Percentiles rank a stretch among this genome's conserved stretches.
Conservation (phyloP, 148 eudicot species). For the Spergularia bocconei region DNA sequence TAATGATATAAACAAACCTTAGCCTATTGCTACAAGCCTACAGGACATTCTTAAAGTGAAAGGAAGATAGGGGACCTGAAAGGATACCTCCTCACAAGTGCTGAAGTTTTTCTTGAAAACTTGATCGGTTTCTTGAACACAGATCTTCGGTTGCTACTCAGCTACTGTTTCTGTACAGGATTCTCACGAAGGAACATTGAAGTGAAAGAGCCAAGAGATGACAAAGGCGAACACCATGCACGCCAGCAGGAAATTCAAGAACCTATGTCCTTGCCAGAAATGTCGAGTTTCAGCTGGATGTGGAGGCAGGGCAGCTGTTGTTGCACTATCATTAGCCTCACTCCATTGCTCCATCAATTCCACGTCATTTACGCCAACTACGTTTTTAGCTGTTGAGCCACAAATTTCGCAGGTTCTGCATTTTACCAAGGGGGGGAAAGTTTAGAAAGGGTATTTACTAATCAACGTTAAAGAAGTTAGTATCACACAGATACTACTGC, state of each 20-base stretch:
- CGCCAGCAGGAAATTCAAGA: slow-evolving; percentile 76
- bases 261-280: slow-evolving; percentile 85
- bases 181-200: slow-evolving; percentile 61
- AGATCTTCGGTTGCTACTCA: not conserved
- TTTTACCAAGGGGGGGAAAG: not conserved
- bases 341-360: slow-evolving; percentile 57
- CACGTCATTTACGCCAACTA: slow-evolving; percentile 58
- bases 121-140: not conserved
- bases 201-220: slow-evolving; percentile 93
- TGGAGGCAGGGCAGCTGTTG: slow-evolving; percentile 27
- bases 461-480: too few relatives aligned
- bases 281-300: slow-evolving; percentile 46
- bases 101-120: not conserved
- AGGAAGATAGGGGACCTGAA: not conserved
- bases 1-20: slow-evolving; percentile 24
- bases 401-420: slow-evolving; percentile 85
- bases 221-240: slow-evolving; percentile 95
- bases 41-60: not conserved
- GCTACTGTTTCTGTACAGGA: slow-evolving; percentile 26
- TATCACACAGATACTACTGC: not conserved
- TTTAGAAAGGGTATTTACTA: not conserved
- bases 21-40: slow-evolving; percentile 20
- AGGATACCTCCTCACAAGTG: slow-evolving; percentile 1
- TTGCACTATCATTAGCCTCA: slow-evolving; percentile 48
- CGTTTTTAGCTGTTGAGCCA: slow-evolving; percentile 70